Conservation (phyloP, 2,329 filamentous ascomycete species). For the Cladophialophora carrionii region DNA sequence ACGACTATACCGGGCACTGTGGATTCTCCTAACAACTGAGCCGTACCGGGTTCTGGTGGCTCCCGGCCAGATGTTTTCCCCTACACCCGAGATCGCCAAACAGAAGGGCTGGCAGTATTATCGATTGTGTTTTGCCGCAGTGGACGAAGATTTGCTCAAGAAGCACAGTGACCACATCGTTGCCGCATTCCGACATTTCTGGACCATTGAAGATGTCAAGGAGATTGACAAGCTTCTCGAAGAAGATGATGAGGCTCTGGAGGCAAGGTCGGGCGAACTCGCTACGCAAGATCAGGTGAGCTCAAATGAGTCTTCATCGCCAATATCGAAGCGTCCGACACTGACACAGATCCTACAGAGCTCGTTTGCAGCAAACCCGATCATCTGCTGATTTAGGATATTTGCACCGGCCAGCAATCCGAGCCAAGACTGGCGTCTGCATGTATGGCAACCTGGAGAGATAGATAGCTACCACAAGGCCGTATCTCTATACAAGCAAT, state of each 20-base stretch:
- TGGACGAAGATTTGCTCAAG: conserved; percentile 70
- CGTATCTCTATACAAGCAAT: background rate
- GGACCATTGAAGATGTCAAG: conserved; percentile 69
- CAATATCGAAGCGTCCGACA: background rate
- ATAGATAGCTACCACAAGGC: background rate
- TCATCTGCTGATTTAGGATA: conserved; percentile 24
- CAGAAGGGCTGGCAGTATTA: conserved; percentile 71
- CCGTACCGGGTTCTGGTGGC: conserved; percentile 71
- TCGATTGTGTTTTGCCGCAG: conserved; percentile 82
- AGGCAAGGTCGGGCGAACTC: conserved; percentile 17
- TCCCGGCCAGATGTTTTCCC: conserved; percentile 74
- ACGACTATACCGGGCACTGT: conserved; percentile 66
- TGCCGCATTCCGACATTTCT: conserved; percentile 73
- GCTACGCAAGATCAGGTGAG: conserved; percentile 28
- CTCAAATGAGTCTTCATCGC: background rate
- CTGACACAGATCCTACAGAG: conserved; percentile 10
- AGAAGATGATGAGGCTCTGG: conserved; percentile 43
- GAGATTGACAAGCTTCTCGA: conserved; percentile 65
- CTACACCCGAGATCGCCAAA: conserved; percentile 62
- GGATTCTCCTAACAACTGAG: conserved; percentile 70
- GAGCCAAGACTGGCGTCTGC: background rate
- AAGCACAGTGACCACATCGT: conserved; percentile 66
- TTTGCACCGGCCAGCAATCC: background rate
- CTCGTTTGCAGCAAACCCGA: conserved; percentile 27
- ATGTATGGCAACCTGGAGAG: background rate